These are phyloP conservation scores for Aspergillus sp. DNA, from an alignment of 2,329 filamentous ascomycete genomes.

Conservation along the genomic window DNA sequence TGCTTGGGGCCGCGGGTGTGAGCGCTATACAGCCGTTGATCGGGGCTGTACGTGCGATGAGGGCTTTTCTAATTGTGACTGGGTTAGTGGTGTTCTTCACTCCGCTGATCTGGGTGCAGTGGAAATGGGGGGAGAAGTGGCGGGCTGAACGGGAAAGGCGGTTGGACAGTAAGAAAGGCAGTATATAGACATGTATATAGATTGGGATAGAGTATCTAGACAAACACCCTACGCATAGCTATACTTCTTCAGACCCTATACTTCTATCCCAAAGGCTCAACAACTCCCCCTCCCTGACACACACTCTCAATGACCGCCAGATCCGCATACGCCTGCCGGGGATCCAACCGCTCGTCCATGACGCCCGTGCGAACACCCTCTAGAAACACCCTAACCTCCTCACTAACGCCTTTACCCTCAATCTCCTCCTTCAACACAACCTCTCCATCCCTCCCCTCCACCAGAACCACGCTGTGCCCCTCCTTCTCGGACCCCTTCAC, in stretches of 20 bases:
- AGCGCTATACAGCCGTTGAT: slow-evolving; percentile 33
- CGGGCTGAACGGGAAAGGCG: slow-evolving; percentile 18
- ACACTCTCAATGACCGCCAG: slow-evolving; percentile 1
- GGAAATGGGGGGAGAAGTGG: slow-evolving; percentile 28
- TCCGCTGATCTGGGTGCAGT: slow-evolving; percentile 25
- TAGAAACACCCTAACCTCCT: background rate
- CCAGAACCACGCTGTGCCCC: background rate
- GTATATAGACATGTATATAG: no score
- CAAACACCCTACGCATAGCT: no score
- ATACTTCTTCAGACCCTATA: no score
- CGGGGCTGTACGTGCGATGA: slow-evolving; percentile 28
- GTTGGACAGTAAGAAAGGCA: no score
- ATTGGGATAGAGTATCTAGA: no score
- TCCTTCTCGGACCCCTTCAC: background rate
- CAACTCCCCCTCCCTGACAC: background rate
- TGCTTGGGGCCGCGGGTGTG: slow-evolving; percentile 35
- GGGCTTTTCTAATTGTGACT: slow-evolving; percentile 27
- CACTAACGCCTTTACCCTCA: background rate
- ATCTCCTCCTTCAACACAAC: background rate
- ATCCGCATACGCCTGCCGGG: background rate
- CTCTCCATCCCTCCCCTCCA: background rate
- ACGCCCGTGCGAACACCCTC: background rate
- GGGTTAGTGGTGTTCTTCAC: slow-evolving; percentile 25
- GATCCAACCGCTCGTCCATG: background rate
- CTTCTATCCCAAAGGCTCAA: background rate